phyloP scores from a whole-genome alignment of 2,329 filamentous ascomycete genomes.

The Colletotrichum incanum region DNA sequence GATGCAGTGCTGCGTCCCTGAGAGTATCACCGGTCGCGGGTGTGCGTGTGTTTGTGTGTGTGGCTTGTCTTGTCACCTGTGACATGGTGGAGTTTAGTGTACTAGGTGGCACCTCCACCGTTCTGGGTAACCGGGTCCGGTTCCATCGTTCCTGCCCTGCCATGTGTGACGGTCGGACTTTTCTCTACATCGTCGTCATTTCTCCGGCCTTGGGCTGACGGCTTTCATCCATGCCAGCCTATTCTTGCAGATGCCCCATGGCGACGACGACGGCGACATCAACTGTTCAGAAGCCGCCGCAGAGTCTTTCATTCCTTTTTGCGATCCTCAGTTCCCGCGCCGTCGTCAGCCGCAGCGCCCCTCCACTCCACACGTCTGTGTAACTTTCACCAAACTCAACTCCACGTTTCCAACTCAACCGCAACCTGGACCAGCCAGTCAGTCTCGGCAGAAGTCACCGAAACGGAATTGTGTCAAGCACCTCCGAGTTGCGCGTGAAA shows the following conservation, averaged over 20 bases:
- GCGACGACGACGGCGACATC: background rate
- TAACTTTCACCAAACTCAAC: slow-evolving; percentile 1
- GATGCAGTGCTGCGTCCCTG: slow-evolving; percentile 16
- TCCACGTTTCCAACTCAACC: background rate
- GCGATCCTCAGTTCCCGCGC: background rate
- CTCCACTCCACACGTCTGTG: background rate
- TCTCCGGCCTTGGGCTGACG: background rate
- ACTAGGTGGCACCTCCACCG: background rate
- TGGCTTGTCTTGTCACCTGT: slow-evolving; percentile 3
- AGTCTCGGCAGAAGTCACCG: slow-evolving; percentile 17
- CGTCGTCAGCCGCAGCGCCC: slow-evolving; percentile 6
- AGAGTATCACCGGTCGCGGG: background rate
- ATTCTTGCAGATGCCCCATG: background rate
- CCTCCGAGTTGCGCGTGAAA: background rate
- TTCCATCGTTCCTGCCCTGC: slow-evolving; percentile 16
- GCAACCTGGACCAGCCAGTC: background rate
- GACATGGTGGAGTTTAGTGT: background rate
- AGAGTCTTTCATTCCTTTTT: slow-evolving; percentile 13
- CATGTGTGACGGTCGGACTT: slow-evolving; percentile 2
- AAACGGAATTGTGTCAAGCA: slow-evolving; percentile 4
- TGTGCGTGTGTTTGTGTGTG: background rate
- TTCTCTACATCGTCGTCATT: slow-evolving; percentile 13
- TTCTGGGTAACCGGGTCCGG: background rate
- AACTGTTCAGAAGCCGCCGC: background rate
- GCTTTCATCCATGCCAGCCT: background rate